A percentile compares a stretch with the other conserved stretches of the same genome.
Evolutionary conservation across 805 yeast species (phyloP).

Genomic region (Wickerhamiella shivajii): DNA sequence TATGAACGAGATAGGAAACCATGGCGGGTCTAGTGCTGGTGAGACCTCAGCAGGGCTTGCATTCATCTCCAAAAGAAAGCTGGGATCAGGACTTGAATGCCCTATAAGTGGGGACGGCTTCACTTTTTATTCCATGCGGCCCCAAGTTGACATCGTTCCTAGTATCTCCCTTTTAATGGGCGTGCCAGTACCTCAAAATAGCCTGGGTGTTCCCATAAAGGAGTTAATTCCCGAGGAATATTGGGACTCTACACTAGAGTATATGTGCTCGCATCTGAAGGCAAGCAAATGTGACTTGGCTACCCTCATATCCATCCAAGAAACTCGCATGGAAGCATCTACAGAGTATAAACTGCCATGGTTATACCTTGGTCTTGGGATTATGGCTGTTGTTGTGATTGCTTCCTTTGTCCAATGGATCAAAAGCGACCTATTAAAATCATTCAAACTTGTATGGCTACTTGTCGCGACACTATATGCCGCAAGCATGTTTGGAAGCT

Average conservation of each 20-base stretch:
- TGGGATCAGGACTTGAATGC: slow-evolving; percentile 11
- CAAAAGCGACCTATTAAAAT: slow-evolving; percentile 9
- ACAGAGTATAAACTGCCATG: slow-evolving; percentile 54
- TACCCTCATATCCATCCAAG: slow-evolving; percentile 29
- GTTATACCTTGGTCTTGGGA: slow-evolving; percentile 31
- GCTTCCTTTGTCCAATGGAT: slow-evolving; percentile 18
- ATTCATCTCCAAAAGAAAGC: slow-evolving; percentile 35
- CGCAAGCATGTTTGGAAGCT: slow-evolving; percentile 62
- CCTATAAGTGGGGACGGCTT: slow-evolving; percentile 29
- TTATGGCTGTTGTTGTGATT: slow-evolving; percentile 22
- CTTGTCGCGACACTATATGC: slow-evolving; percentile 30
- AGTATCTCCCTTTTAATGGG: slow-evolving; percentile 47
- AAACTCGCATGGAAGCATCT: slow-evolving; percentile 28
- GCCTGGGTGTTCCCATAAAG: slow-evolving; percentile 54
- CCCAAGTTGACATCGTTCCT: slow-evolving; percentile 64
- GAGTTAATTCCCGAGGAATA: slow-evolving; percentile 31
- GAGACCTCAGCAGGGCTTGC: slow-evolving; percentile 81
- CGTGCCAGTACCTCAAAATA: slow-evolving; percentile 55
- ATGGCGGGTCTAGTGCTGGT: slow-evolving; percentile 88
- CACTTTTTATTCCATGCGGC: slow-evolving; percentile 37
- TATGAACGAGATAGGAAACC: slow-evolving; percentile 90
- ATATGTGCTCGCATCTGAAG: slow-evolving; percentile 17
- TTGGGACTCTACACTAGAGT: slow-evolving; percentile 15
- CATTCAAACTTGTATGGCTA: slow-evolving; percentile 14
- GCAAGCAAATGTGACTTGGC: slow-evolving; percentile 8